Evolutionary conservation across 768 basidiomycete species (phyloP), one percentile per base, ranked within the genome.

Genomic region (Boletus tomentosulus): DNA sequence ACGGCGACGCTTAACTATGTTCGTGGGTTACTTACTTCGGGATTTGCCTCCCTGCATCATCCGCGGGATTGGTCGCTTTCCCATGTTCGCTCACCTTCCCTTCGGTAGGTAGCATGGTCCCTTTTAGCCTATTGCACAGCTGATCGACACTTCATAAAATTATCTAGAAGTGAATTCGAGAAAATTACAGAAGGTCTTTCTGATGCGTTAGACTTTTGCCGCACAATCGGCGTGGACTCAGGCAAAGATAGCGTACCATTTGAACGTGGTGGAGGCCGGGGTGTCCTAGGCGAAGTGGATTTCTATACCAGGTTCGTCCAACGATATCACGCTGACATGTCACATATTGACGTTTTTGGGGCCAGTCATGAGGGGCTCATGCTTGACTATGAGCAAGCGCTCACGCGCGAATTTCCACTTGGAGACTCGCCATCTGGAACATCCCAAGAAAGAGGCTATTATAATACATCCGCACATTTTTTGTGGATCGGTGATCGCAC

Each of bases 401-500:
- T 98, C 51, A 98, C 97, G 2, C 84, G 94, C 31, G 72, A 76
- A 53, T 78, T 86, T 53, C 72, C 84, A 6, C 46, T 79, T 0
- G 76, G 73, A 24, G 58, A 53, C 16, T 50, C 68, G 6, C 46
- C 30, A 16, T 53, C 58, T n/a, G 55, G 57, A 34, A 11, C 42
- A 11, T 27, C 55, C n/a, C 55, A 57, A 35, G 49, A 53, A 34
- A 75, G 70, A 42, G 83, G 78, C 35, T 81, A 79, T 67, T 98
- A 96, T 73, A 96, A 98, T 66, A 89, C 90, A 15, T 91, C 92
- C 3, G 90, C 92, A 8, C 94, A 95, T 68, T 96, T 97, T 72
- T 71, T 98, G 47, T 99, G 96, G 96, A 91, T 99, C 50, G 96
- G 96, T 0, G 97, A 99, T 71, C 83, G 96, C 48, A 99, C 96